These are phyloP conservation scores for Venturia asperata DNA, from an alignment of 2,329 filamentous ascomycete genomes.

Conservation along the genomic window DNA sequence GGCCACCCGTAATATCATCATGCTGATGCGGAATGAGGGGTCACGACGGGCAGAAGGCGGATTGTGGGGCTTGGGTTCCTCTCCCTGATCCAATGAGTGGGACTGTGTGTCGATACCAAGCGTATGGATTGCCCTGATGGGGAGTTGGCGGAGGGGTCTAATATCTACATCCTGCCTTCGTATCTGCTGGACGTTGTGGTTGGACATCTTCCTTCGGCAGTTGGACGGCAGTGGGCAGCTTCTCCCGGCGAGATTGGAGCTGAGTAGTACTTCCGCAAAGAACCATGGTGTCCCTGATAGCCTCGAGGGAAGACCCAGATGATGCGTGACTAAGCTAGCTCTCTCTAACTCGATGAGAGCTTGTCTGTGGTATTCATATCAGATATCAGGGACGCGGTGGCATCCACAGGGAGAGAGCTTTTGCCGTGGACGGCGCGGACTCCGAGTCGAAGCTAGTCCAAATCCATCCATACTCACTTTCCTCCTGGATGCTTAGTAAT, in stretches of 20 bases:
- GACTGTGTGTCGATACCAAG: neutral
- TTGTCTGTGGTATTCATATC: neutral
- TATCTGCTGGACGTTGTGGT: neutral
- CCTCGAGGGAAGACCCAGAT: neutral
- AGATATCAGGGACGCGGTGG: neutral
- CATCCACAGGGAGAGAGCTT: neutral
- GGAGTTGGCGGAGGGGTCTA: neutral
- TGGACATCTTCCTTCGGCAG: neutral
- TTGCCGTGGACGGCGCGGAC: neutral
- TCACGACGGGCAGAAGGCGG: neutral
- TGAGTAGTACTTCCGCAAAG: neutral
- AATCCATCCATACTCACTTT: neutral
- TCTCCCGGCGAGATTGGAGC: no score
- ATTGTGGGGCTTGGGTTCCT: neutral
- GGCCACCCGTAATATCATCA: neutral
- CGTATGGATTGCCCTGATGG: neutral
- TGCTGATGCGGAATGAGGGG: slow-evolving; percentile 8
- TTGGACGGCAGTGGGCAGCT: no score
- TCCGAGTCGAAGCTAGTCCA: neutral
- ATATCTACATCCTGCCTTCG: neutral
- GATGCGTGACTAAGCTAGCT: neutral
- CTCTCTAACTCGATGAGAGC: neutral
- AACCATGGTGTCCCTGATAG: neutral
- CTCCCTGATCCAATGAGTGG: neutral
- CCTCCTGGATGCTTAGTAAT: neutral